Conservation (phyloP, 257 asterid genomes). For the Fraxinus quadrangulata region DNA sequence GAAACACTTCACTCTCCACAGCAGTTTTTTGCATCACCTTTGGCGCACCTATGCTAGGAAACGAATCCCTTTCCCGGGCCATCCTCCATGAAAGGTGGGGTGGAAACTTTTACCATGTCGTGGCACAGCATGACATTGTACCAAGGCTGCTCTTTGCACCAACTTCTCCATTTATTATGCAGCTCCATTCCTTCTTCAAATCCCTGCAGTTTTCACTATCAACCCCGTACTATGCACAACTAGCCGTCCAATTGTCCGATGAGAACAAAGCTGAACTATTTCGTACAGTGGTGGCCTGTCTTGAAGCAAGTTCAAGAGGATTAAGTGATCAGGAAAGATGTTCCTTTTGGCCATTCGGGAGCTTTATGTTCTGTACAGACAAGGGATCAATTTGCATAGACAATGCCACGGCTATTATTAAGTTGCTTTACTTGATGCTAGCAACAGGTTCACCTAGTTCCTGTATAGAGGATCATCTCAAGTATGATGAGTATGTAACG, state of each 20-base stretch:
- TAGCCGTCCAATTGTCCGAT: slow-evolving; percentile 30
- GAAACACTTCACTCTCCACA: slow-evolving; percentile 39
- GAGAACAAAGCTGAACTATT: slow-evolving; percentile 39
- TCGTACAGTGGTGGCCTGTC: slow-evolving; percentile 39
- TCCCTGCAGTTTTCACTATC: slow-evolving; percentile 55
- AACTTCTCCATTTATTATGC: slow-evolving; percentile 37
- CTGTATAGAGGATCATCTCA: slow-evolving; percentile 60
- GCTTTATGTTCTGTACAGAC: slow-evolving; percentile 73
- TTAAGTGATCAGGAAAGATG: slow-evolving; percentile 28
- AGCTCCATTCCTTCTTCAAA: slow-evolving; percentile 41
- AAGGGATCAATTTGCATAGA: slow-evolving; percentile 77
- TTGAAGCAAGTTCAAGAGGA: slow-evolving; percentile 36
- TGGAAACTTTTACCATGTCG: slow-evolving; percentile 77
- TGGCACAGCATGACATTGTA: slow-evolving; percentile 66
- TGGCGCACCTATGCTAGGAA: slow-evolving; percentile 86
- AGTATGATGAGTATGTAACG: slow-evolving; percentile 48
- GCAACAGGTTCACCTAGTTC: slow-evolving; percentile 46
- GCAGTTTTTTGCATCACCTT: slow-evolving; percentile 68
- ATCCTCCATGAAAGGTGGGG: slow-evolving; percentile 79
- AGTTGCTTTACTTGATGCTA: slow-evolving; percentile 56
- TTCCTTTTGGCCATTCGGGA: slow-evolving; percentile 73
- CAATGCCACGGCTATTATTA: slow-evolving; percentile 51
- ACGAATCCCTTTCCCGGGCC: slow-evolving; percentile 56
- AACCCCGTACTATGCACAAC: slow-evolving; percentile 32
- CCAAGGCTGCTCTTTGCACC: slow-evolving; percentile 77